Conservation (phyloP, 768 basidiomycete species). For the Lactarius deliciosus region DNA sequence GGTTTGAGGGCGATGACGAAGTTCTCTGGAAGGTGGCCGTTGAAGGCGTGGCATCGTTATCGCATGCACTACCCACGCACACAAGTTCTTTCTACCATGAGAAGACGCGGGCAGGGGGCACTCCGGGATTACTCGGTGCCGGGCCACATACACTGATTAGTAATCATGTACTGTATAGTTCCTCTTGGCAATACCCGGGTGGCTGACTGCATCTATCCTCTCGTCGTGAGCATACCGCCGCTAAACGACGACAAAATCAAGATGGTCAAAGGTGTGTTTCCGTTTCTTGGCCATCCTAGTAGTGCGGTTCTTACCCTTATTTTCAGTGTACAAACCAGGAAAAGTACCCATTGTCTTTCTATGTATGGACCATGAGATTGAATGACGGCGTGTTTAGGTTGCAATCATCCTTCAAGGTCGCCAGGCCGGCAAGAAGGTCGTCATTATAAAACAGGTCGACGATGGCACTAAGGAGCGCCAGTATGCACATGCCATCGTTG, state of each 20-base stretch:
- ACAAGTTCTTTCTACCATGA: background rate
- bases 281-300: background rate
- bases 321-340: slow-evolving; percentile 88
- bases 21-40: background rate
- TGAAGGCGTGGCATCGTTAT: slow-evolving; percentile 11
- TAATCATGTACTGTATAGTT: slow-evolving; percentile 31
- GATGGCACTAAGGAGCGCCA: slow-evolving; percentile 95
- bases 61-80: background rate
- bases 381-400: slow-evolving; percentile 49
- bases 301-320: slow-evolving; percentile 5
- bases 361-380: background rate
- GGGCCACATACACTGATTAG: background rate
- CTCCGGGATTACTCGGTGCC: background rate
- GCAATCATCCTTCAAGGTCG: slow-evolving; percentile 98
- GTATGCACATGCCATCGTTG: slow-evolving; percentile 98
- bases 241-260: slow-evolving; percentile 28
- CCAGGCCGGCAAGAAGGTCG: slow-evolving; percentile 99
- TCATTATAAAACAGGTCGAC: slow-evolving; percentile 96
- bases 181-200: slow-evolving; percentile 33
- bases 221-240: slow-evolving; percentile 22
- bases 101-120: background rate
- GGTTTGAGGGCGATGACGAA: background rate
- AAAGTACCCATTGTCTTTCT: slow-evolving; percentile 54
- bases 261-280: slow-evolving; percentile 34
- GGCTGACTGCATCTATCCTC: slow-evolving; percentile 27